Evolutionary conservation across 805 yeast species (phyloP), one percentile per base, ranked within the genome.

Genomic region (Saturnispora besseyi): DNA sequence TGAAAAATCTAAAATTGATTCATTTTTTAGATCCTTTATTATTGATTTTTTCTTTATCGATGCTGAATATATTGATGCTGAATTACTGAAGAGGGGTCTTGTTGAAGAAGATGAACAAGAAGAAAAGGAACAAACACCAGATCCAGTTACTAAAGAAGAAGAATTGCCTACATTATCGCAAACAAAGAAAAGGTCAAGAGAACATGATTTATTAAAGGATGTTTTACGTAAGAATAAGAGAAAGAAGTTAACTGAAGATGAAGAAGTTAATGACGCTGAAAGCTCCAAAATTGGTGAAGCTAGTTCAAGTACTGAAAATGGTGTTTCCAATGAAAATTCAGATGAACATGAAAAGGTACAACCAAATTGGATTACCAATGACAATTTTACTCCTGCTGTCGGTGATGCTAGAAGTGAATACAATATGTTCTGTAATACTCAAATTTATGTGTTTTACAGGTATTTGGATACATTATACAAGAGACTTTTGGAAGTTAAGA

Each of bases 391-490:
- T 32, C 53, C 55, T 9, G 48, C 57, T 24, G 47, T 53, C 12
- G 70, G 70, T 49, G 57, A 55, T n/a, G 53, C 51, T 49, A 76
- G 90, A 59, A 71, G 70, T 30, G 77, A 73, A 44, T 88, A 70
- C 71, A 90, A 89, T 63, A 65, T 90, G 59, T 93, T 91, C 72
- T 87, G 87, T 53, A 90, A 91, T 66, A 83, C 96, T 4, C 82
- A 90, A 51, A 78, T 90, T 36, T 93, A 93, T 62, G 86, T 89
- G 32, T 89, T 93, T 59, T 79, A 89, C 77, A 86, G 99, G 57
- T 84, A 85, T 57, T 71, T 90, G 63, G 81, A 87, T 55, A 85
- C 87, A 2, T 67, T 93, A 22, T 91, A 87, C 63, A 85, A 80
- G 59, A 78, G 99, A 58, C 71, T 93, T 51, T 68, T 70, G 24